These are phyloP conservation scores for Papiliotrema flavescens DNA, from an alignment of 1,284 basidiomycete species.

Conservation along the genomic window DNA sequence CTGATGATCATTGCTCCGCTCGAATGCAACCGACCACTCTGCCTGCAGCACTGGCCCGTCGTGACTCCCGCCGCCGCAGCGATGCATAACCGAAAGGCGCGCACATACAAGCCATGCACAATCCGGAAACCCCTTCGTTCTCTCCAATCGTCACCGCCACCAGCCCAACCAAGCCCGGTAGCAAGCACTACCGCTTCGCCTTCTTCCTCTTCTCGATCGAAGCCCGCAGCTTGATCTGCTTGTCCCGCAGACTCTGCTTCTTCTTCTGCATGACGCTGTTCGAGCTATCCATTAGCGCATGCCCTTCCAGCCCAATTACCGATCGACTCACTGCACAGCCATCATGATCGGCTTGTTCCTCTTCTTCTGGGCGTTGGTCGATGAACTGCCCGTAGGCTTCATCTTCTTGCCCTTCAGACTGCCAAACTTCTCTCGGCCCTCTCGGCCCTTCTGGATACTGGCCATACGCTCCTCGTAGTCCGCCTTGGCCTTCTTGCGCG, in stretches of 20 bases:
- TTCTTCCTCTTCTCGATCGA: slow-evolving; percentile 50
- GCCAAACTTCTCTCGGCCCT: slow-evolving; percentile 94
- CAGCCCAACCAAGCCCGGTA: not conserved
- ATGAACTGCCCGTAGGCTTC: slow-evolving; percentile 70
- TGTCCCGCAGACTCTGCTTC: slow-evolving; percentile 79
- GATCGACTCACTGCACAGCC: slow-evolving; percentile 62
- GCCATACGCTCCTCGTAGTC: slow-evolving; percentile 94
- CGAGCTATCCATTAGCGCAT: slow-evolving; percentile 28
- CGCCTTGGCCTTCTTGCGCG: slow-evolving; percentile 88
- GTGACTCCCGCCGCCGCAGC: too few species aligned
- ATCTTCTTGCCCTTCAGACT: slow-evolving; percentile 84
- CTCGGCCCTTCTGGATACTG: slow-evolving; percentile 84
- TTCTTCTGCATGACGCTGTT: slow-evolving; percentile 64
- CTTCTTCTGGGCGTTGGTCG: slow-evolving; percentile 84
- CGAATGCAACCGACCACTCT: too few species aligned
- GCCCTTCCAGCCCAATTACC: not conserved
- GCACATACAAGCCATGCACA: too few species aligned
- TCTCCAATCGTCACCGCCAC: too few species aligned
- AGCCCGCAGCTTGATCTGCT: slow-evolving; percentile 54
- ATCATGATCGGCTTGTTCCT: slow-evolving; percentile 93
- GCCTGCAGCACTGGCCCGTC: too few species aligned
- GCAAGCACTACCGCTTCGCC: slow-evolving; percentile 32
- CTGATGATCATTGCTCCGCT: too few species aligned
- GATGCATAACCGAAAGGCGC: too few species aligned
- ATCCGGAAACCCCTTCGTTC: too few species aligned